Evolutionary conservation across 2,329 filamentous ascomycete genomes (phyloP).

Genomic region (Aspergillus sp.): DNA sequence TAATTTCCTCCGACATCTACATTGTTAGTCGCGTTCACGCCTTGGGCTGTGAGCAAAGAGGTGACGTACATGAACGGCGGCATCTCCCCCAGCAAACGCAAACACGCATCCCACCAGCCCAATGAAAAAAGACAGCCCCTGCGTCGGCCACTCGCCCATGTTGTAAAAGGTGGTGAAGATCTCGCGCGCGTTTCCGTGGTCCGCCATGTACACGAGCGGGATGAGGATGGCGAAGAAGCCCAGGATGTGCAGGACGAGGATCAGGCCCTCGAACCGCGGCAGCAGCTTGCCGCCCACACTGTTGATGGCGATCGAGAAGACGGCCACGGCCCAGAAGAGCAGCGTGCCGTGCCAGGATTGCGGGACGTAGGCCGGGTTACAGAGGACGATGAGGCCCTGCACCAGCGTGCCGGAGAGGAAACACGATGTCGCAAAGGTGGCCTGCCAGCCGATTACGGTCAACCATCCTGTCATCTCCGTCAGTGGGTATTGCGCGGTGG

Average conservation of each 20-base stretch:
- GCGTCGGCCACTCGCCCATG: conserved; percentile 43
- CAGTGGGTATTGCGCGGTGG: conserved; percentile 13
- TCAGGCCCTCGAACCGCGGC: conserved; percentile 49
- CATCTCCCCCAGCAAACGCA: conserved; percentile 38
- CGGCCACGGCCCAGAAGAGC: conserved; percentile 45
- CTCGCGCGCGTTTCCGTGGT: conserved; percentile 38
- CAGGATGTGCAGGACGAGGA: conserved; percentile 51
- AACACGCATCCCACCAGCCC: conserved; percentile 36
- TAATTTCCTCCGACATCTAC: conserved; percentile 41
- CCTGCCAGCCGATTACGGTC: conserved; percentile 44
- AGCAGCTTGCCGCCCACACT: conserved; percentile 42
- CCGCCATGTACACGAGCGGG: conserved; percentile 43
- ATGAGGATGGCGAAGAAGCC: conserved; percentile 55
- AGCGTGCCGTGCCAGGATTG: conserved; percentile 52
- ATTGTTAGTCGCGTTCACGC: not conserved
- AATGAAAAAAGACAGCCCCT: conserved; percentile 41
- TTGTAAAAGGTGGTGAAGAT: conserved; percentile 52
- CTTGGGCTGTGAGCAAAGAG: not conserved
- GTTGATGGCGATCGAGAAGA: conserved; percentile 44
- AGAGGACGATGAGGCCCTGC: conserved; percentile 40
- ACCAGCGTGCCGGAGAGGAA: conserved; percentile 34
- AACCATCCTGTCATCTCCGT: conserved; percentile 36
- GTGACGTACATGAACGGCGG: conserved; percentile 37
- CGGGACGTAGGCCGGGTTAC: conserved; percentile 33
- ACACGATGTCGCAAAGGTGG: conserved; percentile 37